Evolutionary conservation across 2,329 filamentous ascomycete genomes (phyloP).

Genomic region (Coccinonectria pachysandricola): DNA sequence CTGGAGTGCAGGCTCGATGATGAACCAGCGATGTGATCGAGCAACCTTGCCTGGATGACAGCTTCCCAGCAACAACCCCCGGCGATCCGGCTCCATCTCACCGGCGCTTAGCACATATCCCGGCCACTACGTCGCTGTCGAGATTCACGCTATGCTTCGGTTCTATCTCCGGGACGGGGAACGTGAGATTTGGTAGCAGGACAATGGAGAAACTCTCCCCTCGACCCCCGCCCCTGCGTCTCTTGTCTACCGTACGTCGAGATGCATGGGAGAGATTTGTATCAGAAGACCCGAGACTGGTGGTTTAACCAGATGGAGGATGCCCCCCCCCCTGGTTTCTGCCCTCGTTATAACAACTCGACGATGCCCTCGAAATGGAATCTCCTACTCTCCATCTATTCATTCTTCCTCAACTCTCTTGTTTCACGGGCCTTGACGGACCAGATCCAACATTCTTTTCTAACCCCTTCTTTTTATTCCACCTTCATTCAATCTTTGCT

Average conservation of each 20-base stretch:
- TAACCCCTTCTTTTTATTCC: constrained; percentile 17
- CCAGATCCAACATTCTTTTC: constrained; percentile 22
- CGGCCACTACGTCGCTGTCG: constrained; percentile 4
- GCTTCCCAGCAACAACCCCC: too few relatives aligned
- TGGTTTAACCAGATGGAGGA: constrained; percentile 13
- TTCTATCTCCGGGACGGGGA: constrained; percentile 3
- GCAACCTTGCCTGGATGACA: too few relatives aligned
- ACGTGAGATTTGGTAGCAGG: constrained; percentile 7
- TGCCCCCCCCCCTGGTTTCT: constrained; percentile 4
- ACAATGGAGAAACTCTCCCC: constrained; percentile 2
- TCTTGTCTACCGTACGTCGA: too few relatives aligned
- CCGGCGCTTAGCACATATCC: too few relatives aligned
- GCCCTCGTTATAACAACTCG: constrained; percentile 15
- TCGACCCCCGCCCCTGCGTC: too few relatives aligned
- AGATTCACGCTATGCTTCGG: constrained; percentile 2
- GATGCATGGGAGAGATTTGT: background rate
- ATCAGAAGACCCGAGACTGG: background rate
- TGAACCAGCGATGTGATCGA: too few relatives aligned
- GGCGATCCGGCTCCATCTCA: too few relatives aligned
- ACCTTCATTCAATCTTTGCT: constrained; percentile 18
- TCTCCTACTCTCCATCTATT: constrained; percentile 1
- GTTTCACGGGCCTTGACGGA: constrained; percentile 21
- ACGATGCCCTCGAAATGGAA: constrained; percentile 2
- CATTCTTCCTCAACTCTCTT: constrained; percentile 11
- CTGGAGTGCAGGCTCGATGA: too few relatives aligned